phyloP scores from a whole-genome alignment of 2,329 filamentous ascomycete genomes.

The Apiospora sp. region DNA sequence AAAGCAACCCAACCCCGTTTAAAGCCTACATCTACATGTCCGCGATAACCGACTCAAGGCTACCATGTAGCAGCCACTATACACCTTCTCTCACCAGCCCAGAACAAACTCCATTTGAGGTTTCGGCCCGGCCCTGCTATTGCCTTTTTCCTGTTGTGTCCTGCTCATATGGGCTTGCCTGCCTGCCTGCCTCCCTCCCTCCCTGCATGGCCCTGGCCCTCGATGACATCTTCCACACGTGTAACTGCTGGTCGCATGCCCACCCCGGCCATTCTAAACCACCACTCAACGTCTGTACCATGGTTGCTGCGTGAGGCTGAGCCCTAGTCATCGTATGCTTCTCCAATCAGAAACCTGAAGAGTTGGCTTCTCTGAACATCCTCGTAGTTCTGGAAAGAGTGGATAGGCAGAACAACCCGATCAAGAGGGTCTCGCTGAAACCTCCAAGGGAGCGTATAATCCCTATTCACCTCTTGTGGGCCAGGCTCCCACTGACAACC shows the following conservation, averaged over 20 bases:
- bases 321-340: not conserved
- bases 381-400: conserved; percentile 13
- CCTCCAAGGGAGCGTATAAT: not conserved
- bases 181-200: not conserved
- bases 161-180: not conserved
- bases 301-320: conserved; percentile 14
- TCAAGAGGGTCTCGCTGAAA: not conserved
- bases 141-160: not conserved
- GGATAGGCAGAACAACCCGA: not conserved
- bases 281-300: not conserved
- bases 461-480: not conserved
- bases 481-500: not conserved
- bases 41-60: not conserved
- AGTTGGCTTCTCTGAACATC: not conserved
- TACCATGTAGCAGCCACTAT: not conserved
- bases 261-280: not conserved
- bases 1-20: not conserved
- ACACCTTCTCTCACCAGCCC: conserved; percentile 1
- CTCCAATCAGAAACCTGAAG: not conserved
- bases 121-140: conserved; percentile 5
- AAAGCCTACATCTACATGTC: not conserved
- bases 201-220: not conserved
- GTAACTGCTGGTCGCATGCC: not conserved
- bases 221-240: not conserved
- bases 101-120: not conserved